Evolutionary conservation across 257 asterid species (phyloP), one percentile per base, ranked within the genome.

Genomic region (Jacaranda mimosifolia): DNA sequence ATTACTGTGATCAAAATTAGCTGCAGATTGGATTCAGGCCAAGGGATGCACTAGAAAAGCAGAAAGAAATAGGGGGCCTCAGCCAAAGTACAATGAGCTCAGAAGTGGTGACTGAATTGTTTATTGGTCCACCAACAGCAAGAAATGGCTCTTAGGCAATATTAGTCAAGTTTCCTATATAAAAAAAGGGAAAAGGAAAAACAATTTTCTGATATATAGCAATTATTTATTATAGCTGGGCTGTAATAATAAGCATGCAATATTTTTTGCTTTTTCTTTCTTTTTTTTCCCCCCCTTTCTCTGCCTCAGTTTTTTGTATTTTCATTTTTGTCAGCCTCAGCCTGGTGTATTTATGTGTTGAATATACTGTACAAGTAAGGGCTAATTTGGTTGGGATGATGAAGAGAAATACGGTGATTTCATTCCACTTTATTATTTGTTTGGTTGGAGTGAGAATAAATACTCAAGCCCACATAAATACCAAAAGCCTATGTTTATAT

Each of bases 41-140:
- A 10, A 76, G 43, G 21, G 7, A 68, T 42, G 72, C 55, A 19
- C 40, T 42, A 43, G 79, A 71, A 26, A 70, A 75, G 3, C 77
- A 63, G 63, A 74, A 62, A 74, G 82, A 66, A 35, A 42, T 36
- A 39, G 83, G 77, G 64, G 70, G 63, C 36, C 14, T 40, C 48
- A 81, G 73, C 56, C 80, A 56, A 70, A 76, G 68, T 21, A 68
- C 79, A 39, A 11, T 40, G 35, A 77, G 67, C 70, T 81, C 87
- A 5, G 84, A 86, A 53, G 86, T 84, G 43, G 90, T 77, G 43
- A 86, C 90, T 14, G 88, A 84, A 40, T 67, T 86, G 55, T 84
- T 82, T 75, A 86, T 86, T 3, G 90, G 88, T 7, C 85, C 78
- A 6, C 88, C 90, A 14, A 45, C 85, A 26, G 53, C 85, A 46